A percentile compares a stretch with the other conserved stretches of the same genome.
phyloP scores from a whole-genome alignment of 2,329 filamentous ascomycete genomes.

The Allantophomopsis cytisporea region DNA sequence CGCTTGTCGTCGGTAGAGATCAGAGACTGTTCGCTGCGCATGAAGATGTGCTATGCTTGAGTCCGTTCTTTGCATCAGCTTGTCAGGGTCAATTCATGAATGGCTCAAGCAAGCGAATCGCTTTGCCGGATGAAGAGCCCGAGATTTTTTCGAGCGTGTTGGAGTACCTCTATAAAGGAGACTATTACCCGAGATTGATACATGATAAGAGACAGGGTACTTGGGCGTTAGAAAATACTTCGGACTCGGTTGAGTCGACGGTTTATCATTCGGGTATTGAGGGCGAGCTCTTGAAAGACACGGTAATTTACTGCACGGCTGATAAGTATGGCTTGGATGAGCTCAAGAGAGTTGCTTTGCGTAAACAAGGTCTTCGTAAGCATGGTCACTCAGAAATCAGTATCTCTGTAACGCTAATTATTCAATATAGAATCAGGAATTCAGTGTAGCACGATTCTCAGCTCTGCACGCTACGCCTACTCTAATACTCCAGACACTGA shows the following conservation, averaged over 20 bases:
- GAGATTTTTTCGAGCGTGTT: slow-evolving; percentile 85
- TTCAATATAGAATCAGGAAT: slow-evolving; percentile 1
- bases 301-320: slow-evolving; percentile 85
- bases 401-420: background rate
- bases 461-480: slow-evolving; percentile 89
- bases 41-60: slow-evolving; percentile 68
- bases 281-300: slow-evolving; percentile 77
- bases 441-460: slow-evolving; percentile 51
- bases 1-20: slow-evolving; percentile 66
- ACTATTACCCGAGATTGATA: slow-evolving; percentile 83
- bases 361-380: slow-evolving; percentile 69
- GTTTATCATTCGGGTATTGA: slow-evolving; percentile 63
- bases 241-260: slow-evolving; percentile 57
- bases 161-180: slow-evolving; percentile 75
- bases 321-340: slow-evolving; percentile 85
- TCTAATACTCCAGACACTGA: slow-evolving; percentile 89
- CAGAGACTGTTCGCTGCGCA: slow-evolving; percentile 85
- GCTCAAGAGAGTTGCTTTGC: slow-evolving; percentile 79
- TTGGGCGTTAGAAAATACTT: slow-evolving; percentile 73
- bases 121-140: slow-evolving; percentile 73
- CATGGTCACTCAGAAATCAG: background rate
- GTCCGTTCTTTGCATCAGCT: slow-evolving; percentile 62
- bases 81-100: slow-evolving; percentile 50
- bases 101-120: slow-evolving; percentile 53
- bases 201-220: slow-evolving; percentile 76